Evolutionary conservation across 768 basidiomycete species (phyloP), one percentile per base, ranked within the genome.

Genomic region (Wakefieldia striispora): DNA sequence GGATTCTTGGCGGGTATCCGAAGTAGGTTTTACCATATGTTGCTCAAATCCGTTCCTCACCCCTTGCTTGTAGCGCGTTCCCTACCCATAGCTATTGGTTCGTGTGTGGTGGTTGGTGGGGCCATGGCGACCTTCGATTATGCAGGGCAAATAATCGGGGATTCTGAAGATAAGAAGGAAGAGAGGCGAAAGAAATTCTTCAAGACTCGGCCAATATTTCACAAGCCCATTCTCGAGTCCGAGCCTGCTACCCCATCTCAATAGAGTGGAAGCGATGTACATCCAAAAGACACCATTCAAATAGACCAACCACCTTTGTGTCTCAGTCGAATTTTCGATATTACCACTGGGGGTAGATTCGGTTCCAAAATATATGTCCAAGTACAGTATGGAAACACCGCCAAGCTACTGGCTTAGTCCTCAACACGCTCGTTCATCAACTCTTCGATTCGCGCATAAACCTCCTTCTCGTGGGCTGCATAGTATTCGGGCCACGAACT

Each of bases 1-100:
- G 94, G 94, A 40, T 92, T 95, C 71, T 71, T 95, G 54, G 91
- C 91, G 26, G 94, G 94, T 45, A 70, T 95, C 49, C 79, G 90
- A 75, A 79, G 91, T 92, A 60, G 35, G 80, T 49, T 41, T 34
- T 11, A 20, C 37, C 3, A 20, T 27, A 43, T 47, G 43, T 16
- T 38, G 39, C 38, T 24, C 27, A 19, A 35, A 19, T 47, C 31
- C 42, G 51, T 44, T 46, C 21, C 55, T 64, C 29, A 67, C 49
- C 3, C 34, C 13, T 13, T n/a, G 46, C 9, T 37, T 36, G 45
- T 56, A 95, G 92, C 82, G 45, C 86, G 88, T 52, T 97, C 93
- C 27, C 60, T 95, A 57, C 93, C 93, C 6, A 73, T 86, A 63
- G 92, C 88, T 26, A 59, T 93, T 16, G 88, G 83, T 19, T 83